These are phyloP conservation scores for Calophaca sinica DNA, from an alignment of 306 rosid genomes.

Conservation along the genomic window DNA sequence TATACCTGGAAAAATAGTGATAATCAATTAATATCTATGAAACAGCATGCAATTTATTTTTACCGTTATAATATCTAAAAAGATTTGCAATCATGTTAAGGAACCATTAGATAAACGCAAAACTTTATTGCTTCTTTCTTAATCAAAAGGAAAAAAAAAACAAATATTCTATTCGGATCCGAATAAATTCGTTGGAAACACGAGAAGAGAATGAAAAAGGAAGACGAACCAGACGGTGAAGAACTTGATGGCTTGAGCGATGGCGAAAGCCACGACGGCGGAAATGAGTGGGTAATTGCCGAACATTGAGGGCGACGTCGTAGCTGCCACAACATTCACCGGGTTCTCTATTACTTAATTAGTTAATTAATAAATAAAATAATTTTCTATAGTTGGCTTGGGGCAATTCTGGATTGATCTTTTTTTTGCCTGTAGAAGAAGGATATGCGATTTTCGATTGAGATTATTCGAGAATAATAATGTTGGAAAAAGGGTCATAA, in stretches of 20 bases:
- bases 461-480: background rate
- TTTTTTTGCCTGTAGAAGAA: background rate
- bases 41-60: slow-evolving; percentile 16
- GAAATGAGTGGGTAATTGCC: slow-evolving; percentile 79
- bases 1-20: slow-evolving; percentile 60
- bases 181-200: background rate
- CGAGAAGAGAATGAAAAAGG: background rate
- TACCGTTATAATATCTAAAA: background rate
- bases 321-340: slow-evolving; percentile 45
- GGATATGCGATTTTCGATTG: too few relatives aligned
- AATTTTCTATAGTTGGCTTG: background rate
- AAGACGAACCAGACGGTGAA: slow-evolving; percentile 74
- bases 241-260: slow-evolving; percentile 76
- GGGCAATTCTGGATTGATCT: background rate
- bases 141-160: background rate
- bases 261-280: slow-evolving; percentile 64
- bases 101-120: background rate
- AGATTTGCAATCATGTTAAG: background rate
- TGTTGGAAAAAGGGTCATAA: slow-evolving; percentile 22
- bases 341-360: background rate
- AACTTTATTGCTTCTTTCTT: background rate
- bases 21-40: slow-evolving; percentile 38
- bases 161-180: slow-evolving; percentile 32
- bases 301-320: slow-evolving; percentile 61
- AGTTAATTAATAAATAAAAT: too few relatives aligned